phyloP scores from a whole-genome alignment of 176 grass and related monocot genomes.

The Bothriochloa decipiens region DNA sequence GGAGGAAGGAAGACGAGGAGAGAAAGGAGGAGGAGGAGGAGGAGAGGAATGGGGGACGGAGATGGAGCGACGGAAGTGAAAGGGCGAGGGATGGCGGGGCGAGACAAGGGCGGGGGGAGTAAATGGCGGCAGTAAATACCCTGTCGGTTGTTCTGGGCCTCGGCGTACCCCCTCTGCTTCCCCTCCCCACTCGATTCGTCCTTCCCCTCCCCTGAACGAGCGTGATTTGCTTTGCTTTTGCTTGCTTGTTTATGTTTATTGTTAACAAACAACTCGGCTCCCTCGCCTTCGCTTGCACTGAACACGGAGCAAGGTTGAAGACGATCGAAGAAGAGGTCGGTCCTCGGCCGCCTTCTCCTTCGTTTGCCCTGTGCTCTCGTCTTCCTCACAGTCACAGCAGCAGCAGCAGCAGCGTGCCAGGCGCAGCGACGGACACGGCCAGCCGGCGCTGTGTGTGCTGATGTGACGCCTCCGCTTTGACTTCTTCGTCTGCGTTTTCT shows the following conservation, averaged over 20 bases:
- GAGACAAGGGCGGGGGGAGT: constrained; percentile 25
- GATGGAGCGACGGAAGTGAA: background rate
- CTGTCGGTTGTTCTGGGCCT: constrained; percentile 75
- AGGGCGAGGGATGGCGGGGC: background rate
- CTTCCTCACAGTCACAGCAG: background rate
- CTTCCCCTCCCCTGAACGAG: no score
- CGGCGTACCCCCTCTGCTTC: constrained; percentile 17
- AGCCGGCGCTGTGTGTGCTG: background rate
- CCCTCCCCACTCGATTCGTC: background rate
- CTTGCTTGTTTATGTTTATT: no score
- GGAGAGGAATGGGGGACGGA: background rate
- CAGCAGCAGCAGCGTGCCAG: background rate
- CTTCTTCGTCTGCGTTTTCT: background rate
- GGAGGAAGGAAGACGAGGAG: background rate
- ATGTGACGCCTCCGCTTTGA: background rate
- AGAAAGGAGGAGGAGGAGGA: background rate
- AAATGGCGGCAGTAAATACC: constrained; percentile 65
- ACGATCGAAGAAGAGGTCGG: background rate
- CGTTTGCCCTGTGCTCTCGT: background rate
- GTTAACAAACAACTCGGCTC: background rate
- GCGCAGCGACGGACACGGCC: background rate
- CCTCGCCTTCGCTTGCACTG: no score
- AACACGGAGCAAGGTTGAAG: background rate
- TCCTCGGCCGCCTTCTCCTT: background rate
- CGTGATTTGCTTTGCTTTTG: background rate